Base-by-base conservation (phyloP, 2,329 filamentous ascomycete species). In the Paraconiothyrium brasiliense region DNA sequence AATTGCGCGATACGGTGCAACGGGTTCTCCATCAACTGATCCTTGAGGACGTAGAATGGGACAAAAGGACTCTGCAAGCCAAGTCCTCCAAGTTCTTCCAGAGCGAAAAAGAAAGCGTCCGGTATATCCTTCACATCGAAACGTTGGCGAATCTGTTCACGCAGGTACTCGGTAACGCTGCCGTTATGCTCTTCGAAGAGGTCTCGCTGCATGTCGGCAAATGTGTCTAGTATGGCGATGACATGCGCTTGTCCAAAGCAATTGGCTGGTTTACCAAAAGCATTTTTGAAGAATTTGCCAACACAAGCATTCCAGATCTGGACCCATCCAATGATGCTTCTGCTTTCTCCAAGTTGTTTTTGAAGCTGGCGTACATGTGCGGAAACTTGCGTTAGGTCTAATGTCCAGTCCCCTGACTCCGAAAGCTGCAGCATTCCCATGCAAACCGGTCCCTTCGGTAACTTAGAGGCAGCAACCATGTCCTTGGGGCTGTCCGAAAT, bases 251-350 rank as follows among this genome's bases (percentile, higher is more conserved):
- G 77, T 0, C 83, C 83, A 55, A 83, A 83, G 65, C 83, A 85
- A 56, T 84, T 81, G 3, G 82, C 81, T 0, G 83, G 75, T 51
- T 77, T 75, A 20, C 83, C 84, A 57, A 85, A 84, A 64, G 83
- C 84, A 41, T 78, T 80, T 0, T 77, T 73, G 69, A 85, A 83
- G 71, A 85, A 86, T 1, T 77, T 79, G 3, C 74, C 76, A 2
- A 79, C 82, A 62, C 83, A 85, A 2, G 79, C 76, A 62, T 85
- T 85, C 83, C 83, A 85, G 0, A 81, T 77, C 51, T 65, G 63
- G 10, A 61, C 44, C 65, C 65, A 67, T 1, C 44, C 57, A n/a
- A 67, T 59, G 54, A 66, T 61, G 55, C 61, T 64, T 1, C 10
- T 59, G 47, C 50, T 55, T 52, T 62, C 32, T 11, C 63, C 61